Evolutionary conservation across 2,329 filamentous ascomycete species (phyloP).

Genomic region (Cordyceps cicadae): DNA sequence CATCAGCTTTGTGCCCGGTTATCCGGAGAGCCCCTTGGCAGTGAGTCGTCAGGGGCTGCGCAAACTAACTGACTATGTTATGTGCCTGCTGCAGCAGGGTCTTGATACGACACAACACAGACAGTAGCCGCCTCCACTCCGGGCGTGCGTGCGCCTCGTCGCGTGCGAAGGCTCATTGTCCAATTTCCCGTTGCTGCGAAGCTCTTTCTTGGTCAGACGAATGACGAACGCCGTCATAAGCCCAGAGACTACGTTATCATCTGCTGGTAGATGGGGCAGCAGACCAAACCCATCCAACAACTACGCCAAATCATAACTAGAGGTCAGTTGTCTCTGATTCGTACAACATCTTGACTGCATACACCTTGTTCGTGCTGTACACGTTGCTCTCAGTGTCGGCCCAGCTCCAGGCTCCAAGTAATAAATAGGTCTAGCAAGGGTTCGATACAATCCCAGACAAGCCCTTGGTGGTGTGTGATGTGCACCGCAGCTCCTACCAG

Average conservation of each 20-base stretch:
- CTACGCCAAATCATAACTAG: too few relatives aligned
- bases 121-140: slow-evolving; percentile 5
- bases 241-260: background rate
- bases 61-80: background rate
- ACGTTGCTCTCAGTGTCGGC: background rate
- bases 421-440: background rate
- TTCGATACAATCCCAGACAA: background rate
- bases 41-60: slow-evolving; percentile 2
- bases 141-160: background rate
- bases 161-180: slow-evolving; percentile 1
- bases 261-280: background rate
- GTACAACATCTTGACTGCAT: background rate
- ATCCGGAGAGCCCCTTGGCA: background rate
- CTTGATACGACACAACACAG: slow-evolving; percentile 2
- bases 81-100: background rate
- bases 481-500: background rate
- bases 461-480: background rate
- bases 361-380: background rate
- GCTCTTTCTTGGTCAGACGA: slow-evolving; percentile 4
- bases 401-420: background rate
- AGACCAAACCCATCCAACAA: too few relatives aligned
- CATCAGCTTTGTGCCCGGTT: background rate
- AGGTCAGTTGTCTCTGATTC: too few relatives aligned
- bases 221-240: background rate
- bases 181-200: slow-evolving; percentile 7